phyloP scores from a whole-genome alignment of 176 grass and related monocot genomes.

The Neostapfia colusana region DNA sequence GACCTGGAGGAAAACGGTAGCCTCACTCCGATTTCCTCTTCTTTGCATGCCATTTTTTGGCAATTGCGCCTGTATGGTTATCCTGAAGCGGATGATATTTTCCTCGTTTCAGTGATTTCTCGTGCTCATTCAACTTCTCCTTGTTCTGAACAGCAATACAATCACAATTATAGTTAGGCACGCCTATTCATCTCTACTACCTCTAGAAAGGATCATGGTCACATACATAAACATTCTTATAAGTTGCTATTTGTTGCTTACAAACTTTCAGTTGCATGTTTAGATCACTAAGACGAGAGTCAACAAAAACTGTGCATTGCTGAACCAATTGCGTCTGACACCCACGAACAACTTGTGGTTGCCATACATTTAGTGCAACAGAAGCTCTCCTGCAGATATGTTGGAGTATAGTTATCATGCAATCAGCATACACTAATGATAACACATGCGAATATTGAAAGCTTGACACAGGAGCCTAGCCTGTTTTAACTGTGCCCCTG shows the following conservation, averaged over 20 bases:
- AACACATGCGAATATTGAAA: not conserved
- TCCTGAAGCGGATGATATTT: conserved; percentile 73
- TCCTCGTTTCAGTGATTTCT: conserved; percentile 61
- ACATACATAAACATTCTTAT: conserved; percentile 81
- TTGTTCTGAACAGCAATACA: conserved; percentile 53
- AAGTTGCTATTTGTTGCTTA: conserved; percentile 84
- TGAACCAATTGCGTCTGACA: conserved; percentile 87
- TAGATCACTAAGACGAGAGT: conserved; percentile 68
- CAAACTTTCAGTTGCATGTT: conserved; percentile 95
- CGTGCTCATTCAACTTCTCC: conserved; percentile 53
- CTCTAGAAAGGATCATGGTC: conserved; percentile 30
- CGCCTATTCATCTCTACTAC: conserved; percentile 3
- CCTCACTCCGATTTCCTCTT: conserved; percentile 58
- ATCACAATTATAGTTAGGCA: conserved; percentile 41
- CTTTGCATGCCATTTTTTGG: conserved; percentile 43
- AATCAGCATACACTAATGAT: conserved; percentile 8
- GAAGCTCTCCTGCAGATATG: conserved; percentile 67
- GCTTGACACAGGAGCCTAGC: not conserved
- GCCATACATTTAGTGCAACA: conserved; percentile 92
- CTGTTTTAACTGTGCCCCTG: not conserved
- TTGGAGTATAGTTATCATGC: not conserved
- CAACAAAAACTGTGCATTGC: conserved; percentile 79
- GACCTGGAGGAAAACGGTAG: not conserved
- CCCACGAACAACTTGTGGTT: conserved; percentile 84
- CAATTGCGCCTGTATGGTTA: conserved; percentile 18